A percentile compares a stretch with the other conserved stretches of the same genome.
Conservation (phyloP, 2,329 filamentous ascomycete genomes). For the Xenosphaeropsis pyriputrescens region DNA sequence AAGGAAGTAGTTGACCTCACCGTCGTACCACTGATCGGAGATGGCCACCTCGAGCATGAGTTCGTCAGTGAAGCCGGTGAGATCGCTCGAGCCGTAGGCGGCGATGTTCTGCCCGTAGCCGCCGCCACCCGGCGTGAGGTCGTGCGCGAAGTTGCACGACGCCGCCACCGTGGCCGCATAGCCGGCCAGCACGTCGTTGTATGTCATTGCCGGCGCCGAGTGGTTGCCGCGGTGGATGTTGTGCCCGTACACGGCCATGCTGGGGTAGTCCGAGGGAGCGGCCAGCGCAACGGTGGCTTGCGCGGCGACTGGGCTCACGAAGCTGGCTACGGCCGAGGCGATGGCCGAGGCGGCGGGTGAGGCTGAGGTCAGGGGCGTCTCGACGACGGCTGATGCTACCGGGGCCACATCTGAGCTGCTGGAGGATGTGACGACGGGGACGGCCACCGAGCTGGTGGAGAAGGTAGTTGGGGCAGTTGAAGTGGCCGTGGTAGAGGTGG, state of each 20-base stretch:
- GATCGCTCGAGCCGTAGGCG: slow-evolving; percentile 33
- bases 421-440: slow-evolving; percentile 2
- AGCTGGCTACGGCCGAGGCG: neutral
- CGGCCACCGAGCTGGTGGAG: neutral
- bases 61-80: slow-evolving; percentile 28
- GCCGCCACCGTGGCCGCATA: slow-evolving; percentile 51
- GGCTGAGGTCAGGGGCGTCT: slow-evolving; percentile 1
- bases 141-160: slow-evolving; percentile 59
- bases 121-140: slow-evolving; percentile 36
- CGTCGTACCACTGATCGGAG: slow-evolving; percentile 81
- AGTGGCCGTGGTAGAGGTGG: slow-evolving; percentile 3
- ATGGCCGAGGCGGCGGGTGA: slow-evolving; percentile 9
- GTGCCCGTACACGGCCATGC: slow-evolving; percentile 53
- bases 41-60: slow-evolving; percentile 51
- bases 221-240: slow-evolving; percentile 80
- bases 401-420: slow-evolving; percentile 6
- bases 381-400: no score
- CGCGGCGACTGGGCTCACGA: neutral
- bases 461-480: neutral
- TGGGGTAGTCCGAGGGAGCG: slow-evolving; percentile 14
- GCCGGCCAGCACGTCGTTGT: slow-evolving; percentile 46
- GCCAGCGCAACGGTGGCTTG: neutral
- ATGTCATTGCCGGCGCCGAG: slow-evolving; percentile 50
- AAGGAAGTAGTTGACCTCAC: slow-evolving; percentile 47
- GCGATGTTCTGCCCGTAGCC: slow-evolving; percentile 90